Base-by-base conservation (phyloP, 805 yeast genomes). In the Lachancea sp. region DNA sequence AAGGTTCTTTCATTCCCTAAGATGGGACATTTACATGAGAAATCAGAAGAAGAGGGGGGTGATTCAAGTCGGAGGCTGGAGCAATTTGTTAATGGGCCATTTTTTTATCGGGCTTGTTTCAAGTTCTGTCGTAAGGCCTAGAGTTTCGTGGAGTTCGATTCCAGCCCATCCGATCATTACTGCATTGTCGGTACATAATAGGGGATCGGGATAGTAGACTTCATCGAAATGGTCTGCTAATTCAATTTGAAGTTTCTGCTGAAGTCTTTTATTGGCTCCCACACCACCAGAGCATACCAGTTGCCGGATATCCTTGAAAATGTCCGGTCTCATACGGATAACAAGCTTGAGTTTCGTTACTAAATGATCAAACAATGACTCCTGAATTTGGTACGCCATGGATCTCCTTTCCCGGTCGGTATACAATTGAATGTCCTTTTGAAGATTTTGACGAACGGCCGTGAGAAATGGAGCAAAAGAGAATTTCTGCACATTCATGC, bases 81-180 rank as follows among this genome's bases (percentile, higher is more conserved):
- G 52, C 35, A 81, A 56, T 9, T 79, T 75, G 38, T 72, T 64
- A 48, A 89, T 57, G 1, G 95, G 90, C 99, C 99, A 91, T 63
- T 80, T 86, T 38, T 88, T 69, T 1, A 78, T 68, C 1, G 95
- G 95, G n/a, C 73, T 56, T 2, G 79, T 75, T 10, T 66, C 72
- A 35, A 85, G 55, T 5, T 72, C 74, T 0, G 89, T 76, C 11
- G 72, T 55, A 9, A 65, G 31, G 1, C 52, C 53, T 6, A 49
- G 20, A 2, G 60, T 49, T 59, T 89, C 96, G 58, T 68, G 83
- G 16, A 90, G 65, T 60, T 91, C 96, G 8, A 91, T 86, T 0
- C 97, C 99, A 0, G 98, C 95, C 81, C 95, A 87, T 1, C 96
- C 99, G 42, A 93, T 93, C 99, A 93, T 93, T 2, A 88, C 78